Evolutionary conservation across 2,329 filamentous ascomycete species (phyloP).

Genomic region (Calonectria hawksworthii): DNA sequence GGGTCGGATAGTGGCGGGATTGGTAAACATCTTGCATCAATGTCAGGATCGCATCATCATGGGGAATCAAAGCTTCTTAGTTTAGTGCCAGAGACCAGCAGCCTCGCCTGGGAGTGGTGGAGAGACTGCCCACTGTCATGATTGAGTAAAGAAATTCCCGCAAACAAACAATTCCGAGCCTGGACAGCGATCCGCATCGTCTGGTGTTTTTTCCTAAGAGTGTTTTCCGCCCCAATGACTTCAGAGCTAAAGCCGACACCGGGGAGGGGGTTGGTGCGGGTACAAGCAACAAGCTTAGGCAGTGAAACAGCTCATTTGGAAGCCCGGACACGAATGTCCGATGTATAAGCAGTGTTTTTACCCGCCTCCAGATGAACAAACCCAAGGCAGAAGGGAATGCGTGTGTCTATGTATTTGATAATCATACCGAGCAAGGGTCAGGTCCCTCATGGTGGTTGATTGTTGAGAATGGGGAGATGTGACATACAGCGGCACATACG

Average conservation of each 20-base stretch:
- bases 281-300: slow-evolving; percentile 27
- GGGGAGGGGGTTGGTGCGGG: slow-evolving; percentile 42
- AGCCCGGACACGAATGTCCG: slow-evolving; percentile 44
- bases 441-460: slow-evolving; percentile 27
- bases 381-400: slow-evolving; percentile 4
- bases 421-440: slow-evolving; percentile 28
- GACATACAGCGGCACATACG: slow-evolving; percentile 8
- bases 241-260: slow-evolving; percentile 44
- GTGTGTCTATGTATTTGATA: slow-evolving; percentile 36
- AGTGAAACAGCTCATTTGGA: slow-evolving; percentile 24
- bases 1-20: slow-evolving; percentile 24
- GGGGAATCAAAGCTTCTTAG: slow-evolving; percentile 8
- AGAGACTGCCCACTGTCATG: slow-evolving; percentile 24
- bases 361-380: slow-evolving; percentile 6
- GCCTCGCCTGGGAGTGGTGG: slow-evolving; percentile 13
- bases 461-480: slow-evolving; percentile 23
- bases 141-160: slow-evolving; percentile 40
- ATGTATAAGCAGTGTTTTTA: slow-evolving; percentile 25
- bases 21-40: slow-evolving; percentile 20
- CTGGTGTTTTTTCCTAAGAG: slow-evolving; percentile 22
- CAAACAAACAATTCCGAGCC: slow-evolving; percentile 24
- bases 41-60: slow-evolving; percentile 31
- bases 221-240: slow-evolving; percentile 44
- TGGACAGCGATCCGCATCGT: slow-evolving; percentile 24
- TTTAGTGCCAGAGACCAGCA: slow-evolving; percentile 22